phyloP scores from a whole-genome alignment of 1,284 basidiomycete species.

The Leccinum griseonigrum region DNA sequence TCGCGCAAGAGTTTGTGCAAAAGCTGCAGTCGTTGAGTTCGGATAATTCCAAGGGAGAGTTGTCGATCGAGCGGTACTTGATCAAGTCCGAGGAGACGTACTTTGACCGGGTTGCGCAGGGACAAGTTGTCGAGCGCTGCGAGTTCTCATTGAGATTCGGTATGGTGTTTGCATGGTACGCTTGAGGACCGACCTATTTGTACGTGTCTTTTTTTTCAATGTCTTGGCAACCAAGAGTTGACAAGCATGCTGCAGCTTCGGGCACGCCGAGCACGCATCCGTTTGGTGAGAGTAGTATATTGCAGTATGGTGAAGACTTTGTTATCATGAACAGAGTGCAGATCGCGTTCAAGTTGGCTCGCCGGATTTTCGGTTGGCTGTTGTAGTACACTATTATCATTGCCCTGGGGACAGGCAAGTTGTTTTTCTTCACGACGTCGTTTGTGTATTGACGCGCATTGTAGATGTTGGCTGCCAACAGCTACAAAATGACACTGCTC shows the following conservation, averaged over 20 bases:
- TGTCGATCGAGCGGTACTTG: conserved; percentile 89
- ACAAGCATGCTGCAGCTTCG: conserved; percentile 9
- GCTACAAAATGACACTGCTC: conserved; percentile 89
- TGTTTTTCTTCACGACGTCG: neutral
- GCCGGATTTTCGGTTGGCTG: conserved; percentile 81
- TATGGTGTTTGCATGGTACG: conserved; percentile 70
- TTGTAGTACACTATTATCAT: conserved; percentile 89
- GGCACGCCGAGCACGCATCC: conserved; percentile 58
- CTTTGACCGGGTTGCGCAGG: conserved; percentile 85
- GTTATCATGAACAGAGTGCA: conserved; percentile 79
- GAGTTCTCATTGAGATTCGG: conserved; percentile 78
- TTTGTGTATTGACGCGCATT: conserved; percentile 5
- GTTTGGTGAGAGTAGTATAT: conserved; percentile 54
- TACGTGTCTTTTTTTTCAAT: conserved; percentile 37
- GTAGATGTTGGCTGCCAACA: conserved; percentile 82
- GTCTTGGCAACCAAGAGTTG: neutral
- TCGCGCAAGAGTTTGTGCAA: conserved; percentile 84
- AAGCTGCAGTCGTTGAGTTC: conserved; percentile 77
- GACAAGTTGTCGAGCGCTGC: conserved; percentile 80
- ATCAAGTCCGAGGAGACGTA: conserved; percentile 90
- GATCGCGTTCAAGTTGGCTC: conserved; percentile 74
- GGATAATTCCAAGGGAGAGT: conserved; percentile 86
- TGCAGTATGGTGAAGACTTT: conserved; percentile 53
- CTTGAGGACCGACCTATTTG: conserved; percentile 59
- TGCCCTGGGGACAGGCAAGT: conserved; percentile 74